Evolutionary conservation across 768 basidiomycete genomes (phyloP), one percentile per base, ranked within the genome.

Genomic region (Trichaptum fuscoviolaceum): DNA sequence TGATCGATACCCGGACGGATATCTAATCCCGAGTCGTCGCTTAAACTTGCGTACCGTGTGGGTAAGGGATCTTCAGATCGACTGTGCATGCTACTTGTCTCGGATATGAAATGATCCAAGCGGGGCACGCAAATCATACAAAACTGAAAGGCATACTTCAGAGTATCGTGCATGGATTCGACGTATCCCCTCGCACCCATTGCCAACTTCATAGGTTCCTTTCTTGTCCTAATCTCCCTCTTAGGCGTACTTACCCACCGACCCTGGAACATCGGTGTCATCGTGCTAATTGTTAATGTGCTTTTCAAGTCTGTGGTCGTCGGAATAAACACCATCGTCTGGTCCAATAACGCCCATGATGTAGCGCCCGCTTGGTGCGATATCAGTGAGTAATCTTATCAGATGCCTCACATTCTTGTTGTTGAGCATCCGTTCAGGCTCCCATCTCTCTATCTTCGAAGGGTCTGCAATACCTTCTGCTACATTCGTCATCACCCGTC

Each of bases 341-440:
- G 81, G 81, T 69, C 70, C 36, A 68, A 74, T 18, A 78, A 73
- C 25, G 64, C 70, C 24, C 66, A 67, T 1, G 73, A 81, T 67
- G 65, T 66, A 27, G 67, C 74, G 0, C 83, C 83, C 0, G 75
- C 77, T 7, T 87, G 83, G 82, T 86, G 86, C 71, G 85, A 87
- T 71, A 61, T 61, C 12, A 25, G 59, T 61, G 59, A 25, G 59
- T 61, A 12, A 35, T 34, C 34, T 23, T 20, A 52, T 30, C 26
- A 60, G n/a, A 18, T 35, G 15, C 20, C 57, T 57, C 63, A 7
- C 15, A 6, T 35, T 7, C 35, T 34, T 27, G 1, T 23, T 20
- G 20, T 20, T 52, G 20, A 52, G 3, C 42, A 24, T 34, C 15
- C 23, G 15, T 34, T 61, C 59, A 61, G 25, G 7, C 2, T 18